Percentiles rank a stretch among this genome's conserved stretches.
These are phyloP conservation scores for Aspergillus ochraceus DNA, from an alignment of 2,329 filamentous ascomycete species.

Conservation along the genomic window DNA sequence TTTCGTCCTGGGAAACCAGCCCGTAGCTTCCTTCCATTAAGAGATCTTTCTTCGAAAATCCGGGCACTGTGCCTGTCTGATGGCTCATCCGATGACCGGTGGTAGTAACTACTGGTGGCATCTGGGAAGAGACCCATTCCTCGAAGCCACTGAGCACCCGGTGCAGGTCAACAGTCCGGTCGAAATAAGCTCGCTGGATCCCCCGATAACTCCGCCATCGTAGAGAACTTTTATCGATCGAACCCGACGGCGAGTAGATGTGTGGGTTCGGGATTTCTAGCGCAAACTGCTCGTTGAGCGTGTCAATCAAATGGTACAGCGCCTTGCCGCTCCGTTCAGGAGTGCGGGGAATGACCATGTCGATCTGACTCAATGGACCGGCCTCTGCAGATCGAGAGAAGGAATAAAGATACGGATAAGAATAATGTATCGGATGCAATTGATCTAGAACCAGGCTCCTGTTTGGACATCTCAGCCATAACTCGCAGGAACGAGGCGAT, in stretches of 20 bases:
- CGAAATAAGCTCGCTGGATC: slow-evolving; percentile 33
- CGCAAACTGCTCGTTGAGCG: slow-evolving; percentile 35
- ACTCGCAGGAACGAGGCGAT: neutral
- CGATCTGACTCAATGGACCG: neutral
- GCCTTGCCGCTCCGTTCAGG: slow-evolving; percentile 24
- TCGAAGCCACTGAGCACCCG: slow-evolving; percentile 31
- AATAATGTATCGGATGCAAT: neutral
- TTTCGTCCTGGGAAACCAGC: slow-evolving; percentile 20
- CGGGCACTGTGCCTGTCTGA: neutral
- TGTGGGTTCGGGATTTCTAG: slow-evolving; percentile 33
- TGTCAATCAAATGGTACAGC: slow-evolving; percentile 28
- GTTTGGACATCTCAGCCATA: neutral
- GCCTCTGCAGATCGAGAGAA: neutral
- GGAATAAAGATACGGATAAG: neutral
- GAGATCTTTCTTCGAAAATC: slow-evolving; percentile 11
- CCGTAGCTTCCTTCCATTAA: neutral
- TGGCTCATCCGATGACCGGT: slow-evolving; percentile 24
- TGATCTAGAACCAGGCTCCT: neutral
- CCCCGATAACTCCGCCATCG: slow-evolving; percentile 27
- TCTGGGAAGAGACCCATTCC: slow-evolving; percentile 26
- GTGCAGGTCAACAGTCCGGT: slow-evolving; percentile 22
- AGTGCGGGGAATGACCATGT: slow-evolving; percentile 14
- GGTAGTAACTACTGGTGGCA: neutral
- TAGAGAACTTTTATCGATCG: slow-evolving; percentile 14
- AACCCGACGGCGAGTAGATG: slow-evolving; percentile 18